Evolutionary conservation across 768 basidiomycete genomes (phyloP), one percentile per base, ranked within the genome.

Genomic region (Termitomyces sp.): DNA sequence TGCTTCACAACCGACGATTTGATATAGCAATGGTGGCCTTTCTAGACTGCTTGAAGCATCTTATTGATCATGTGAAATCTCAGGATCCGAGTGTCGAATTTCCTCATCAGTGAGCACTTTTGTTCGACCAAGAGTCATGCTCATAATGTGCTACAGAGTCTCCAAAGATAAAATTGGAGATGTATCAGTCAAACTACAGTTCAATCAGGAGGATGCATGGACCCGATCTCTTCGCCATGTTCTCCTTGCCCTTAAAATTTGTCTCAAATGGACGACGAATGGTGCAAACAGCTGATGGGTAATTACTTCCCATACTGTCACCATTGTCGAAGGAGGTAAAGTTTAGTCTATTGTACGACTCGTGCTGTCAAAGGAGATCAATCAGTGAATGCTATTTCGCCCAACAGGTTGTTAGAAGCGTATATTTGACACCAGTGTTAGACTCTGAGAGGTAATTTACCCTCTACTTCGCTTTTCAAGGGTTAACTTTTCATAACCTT

Each of bases 11-110:
- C 66, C 85, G 95, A 41, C 85, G 96, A 18, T 99, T 98, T 71
- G 95, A 98, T 72, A 82, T 90, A 61, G 96, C 89, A 2, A 95
- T 98, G 91, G 93, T 96, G 12, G 92, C 93, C 10, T 93, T 98
- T 67, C 79, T 99, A 44, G 97, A 98, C 62, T 97, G 95, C 68
- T 75, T 99, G 39, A 88, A 92, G 65, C 94, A 98, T 67, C 75
- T 98, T 28, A 86, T 93, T 73, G 94, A 97, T 58, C 84, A 89
- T 65, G 89, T 93, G 52, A 86, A 85, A 68, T 77, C 83, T 12
- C 83, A 89, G 65, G 91, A 92, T 61, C 62, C 83, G 15, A 77
- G 73, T 56, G 74, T 92, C 54, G 91, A 93, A 55, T 87, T 95
- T 65, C 87, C 92, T 48, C 87, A 95, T 70, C 87, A 88, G 95